Evolutionary conservation across 495 filamentous ascomycete genomes (phyloP).

Genomic region (Neurospora tetraspora): DNA sequence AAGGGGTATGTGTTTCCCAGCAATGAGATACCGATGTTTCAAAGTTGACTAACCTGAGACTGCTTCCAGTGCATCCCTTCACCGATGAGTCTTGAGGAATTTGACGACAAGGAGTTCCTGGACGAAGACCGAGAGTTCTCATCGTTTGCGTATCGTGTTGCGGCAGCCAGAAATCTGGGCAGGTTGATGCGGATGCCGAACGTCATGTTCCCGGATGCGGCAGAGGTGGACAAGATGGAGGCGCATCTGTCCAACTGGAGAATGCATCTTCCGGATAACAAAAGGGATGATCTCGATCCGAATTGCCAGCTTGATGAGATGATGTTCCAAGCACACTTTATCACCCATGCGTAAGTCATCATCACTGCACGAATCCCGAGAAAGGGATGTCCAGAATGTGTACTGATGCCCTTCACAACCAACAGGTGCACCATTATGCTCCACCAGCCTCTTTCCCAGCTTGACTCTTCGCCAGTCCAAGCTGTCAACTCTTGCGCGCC

Average conservation of each 20-base stretch:
- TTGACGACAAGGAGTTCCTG: constrained; percentile 58
- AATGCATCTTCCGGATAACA: constrained; percentile 67
- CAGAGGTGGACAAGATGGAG: constrained; percentile 50
- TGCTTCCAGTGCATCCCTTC: constrained; percentile 48
- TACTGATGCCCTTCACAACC: neutral
- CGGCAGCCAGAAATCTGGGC: constrained; percentile 63
- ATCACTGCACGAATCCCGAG: neutral
- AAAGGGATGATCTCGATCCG: constrained; percentile 57
- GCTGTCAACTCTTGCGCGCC: constrained; percentile 50
- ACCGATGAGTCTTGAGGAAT: constrained; percentile 55
- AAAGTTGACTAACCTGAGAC: constrained; percentile 3
- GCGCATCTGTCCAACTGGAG: constrained; percentile 72
- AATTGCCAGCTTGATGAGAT: constrained; percentile 72
- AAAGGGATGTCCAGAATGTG: neutral
- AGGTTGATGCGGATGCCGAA: constrained; percentile 53
- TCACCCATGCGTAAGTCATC: constrained; percentile 52
- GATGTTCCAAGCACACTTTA: constrained; percentile 86
- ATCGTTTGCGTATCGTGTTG: constrained; percentile 68
- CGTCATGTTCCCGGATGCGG: constrained; percentile 34
- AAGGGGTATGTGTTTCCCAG: constrained; percentile 41
- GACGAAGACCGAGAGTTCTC: constrained; percentile 57
- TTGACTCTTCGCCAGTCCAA: constrained; percentile 44
- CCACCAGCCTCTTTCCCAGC: constrained; percentile 57
- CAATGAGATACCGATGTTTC: neutral
- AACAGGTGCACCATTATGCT: constrained; percentile 54